phyloP scores from a whole-genome alignment of 495 filamentous ascomycete genomes.

The Glonium stellatum region DNA sequence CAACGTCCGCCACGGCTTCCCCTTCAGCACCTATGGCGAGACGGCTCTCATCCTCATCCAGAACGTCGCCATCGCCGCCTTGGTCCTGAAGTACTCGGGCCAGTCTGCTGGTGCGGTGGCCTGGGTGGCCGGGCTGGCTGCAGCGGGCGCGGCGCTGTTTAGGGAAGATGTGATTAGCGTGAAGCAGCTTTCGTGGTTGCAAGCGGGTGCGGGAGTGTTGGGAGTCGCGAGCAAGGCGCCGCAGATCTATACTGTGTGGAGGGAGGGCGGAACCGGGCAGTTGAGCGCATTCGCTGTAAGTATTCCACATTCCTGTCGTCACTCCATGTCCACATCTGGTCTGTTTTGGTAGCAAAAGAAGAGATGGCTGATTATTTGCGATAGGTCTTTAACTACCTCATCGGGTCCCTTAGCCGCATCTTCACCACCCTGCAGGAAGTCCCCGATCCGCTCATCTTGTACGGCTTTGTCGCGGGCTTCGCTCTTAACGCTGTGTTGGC shows the following conservation, averaged over 20 bases:
- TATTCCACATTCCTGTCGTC: slow-evolving; percentile 12
- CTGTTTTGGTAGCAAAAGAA: neutral
- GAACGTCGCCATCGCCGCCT: slow-evolving; percentile 76
- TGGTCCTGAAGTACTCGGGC: slow-evolving; percentile 76
- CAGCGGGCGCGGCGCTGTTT: slow-evolving; percentile 58
- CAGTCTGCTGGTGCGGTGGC: slow-evolving; percentile 53
- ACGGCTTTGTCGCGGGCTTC: slow-evolving; percentile 85
- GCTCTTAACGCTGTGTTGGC: slow-evolving; percentile 79
- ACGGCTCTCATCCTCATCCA: slow-evolving; percentile 83
- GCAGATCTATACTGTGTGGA: slow-evolving; percentile 79
- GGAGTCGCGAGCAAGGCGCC: slow-evolving; percentile 84
- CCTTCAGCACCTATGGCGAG: slow-evolving; percentile 95
- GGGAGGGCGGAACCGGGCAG: slow-evolving; percentile 83
- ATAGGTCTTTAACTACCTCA: slow-evolving; percentile 96
- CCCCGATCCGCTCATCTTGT: slow-evolving; percentile 88
- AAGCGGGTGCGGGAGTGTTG: slow-evolving; percentile 76
- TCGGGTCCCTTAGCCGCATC: slow-evolving; percentile 83
- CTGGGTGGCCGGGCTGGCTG: slow-evolving; percentile 69
- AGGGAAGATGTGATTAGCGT: slow-evolving; percentile 58
- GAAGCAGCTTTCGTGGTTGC: slow-evolving; percentile 64
- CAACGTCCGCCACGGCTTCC: slow-evolving; percentile 80
- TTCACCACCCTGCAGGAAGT: slow-evolving; percentile 97
- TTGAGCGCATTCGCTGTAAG: slow-evolving; percentile 91
- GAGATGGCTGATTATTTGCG: neutral
- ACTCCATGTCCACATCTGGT: too few species aligned